Conservation (phyloP, 371 early-diverging fungal genomes). For the Apophysomyces sp. region DNA sequence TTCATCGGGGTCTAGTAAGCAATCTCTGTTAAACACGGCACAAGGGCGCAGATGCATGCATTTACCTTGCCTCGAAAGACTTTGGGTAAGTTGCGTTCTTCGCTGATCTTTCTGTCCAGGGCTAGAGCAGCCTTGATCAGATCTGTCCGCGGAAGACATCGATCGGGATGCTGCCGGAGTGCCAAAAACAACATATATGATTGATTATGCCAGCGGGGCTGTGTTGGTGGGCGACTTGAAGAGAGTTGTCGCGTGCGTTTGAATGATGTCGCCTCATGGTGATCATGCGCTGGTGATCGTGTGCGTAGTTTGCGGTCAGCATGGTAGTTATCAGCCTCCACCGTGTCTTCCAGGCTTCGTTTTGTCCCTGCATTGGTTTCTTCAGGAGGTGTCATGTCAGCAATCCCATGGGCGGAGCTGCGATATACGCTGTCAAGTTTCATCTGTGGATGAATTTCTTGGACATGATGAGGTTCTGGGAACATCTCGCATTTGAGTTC, state of each 20-base stretch:
- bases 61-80: conserved; percentile 87
- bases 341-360: conserved; percentile 9
- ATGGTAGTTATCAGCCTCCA: background rate
- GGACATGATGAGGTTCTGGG: background rate
- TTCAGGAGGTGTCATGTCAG: background rate
- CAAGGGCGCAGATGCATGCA: no score
- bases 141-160: conserved; percentile 66
- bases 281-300: conserved; percentile 7
- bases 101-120: conserved; percentile 71
- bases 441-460: background rate
- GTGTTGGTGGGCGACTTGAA: conserved; percentile 11
- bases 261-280: background rate
- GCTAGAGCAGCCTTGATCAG: conserved; percentile 72
- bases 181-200: conserved; percentile 80
- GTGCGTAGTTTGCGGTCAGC: conserved; percentile 5
- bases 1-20: conserved; percentile 87
- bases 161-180: conserved; percentile 64
- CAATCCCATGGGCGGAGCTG: background rate
- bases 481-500: background rate
- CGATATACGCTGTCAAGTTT: background rate
- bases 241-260: conserved; percentile 14
- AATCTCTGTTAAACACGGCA: no score
- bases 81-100: conserved; percentile 67
- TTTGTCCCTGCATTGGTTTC: conserved; percentile 11
- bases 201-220: conserved; percentile 87